Conservation (phyloP, 164 flowering plant species). For the Liquidambar formosana region DNA sequence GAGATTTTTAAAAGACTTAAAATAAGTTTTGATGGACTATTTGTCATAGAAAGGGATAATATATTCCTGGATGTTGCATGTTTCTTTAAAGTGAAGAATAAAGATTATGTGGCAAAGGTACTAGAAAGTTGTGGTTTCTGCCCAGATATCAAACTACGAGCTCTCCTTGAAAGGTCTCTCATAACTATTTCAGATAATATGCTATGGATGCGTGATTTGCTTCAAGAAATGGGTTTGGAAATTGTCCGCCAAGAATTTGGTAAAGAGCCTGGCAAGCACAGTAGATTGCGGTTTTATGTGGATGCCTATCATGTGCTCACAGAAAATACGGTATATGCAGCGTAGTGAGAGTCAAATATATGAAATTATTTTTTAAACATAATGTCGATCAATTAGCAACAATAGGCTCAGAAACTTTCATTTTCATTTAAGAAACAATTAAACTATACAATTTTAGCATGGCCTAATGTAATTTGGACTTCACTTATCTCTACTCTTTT, state of each 20-base stretch:
- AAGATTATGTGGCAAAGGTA: not conserved
- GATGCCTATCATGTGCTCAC: not conserved
- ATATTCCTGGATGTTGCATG: too few species aligned
- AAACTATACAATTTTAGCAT: too few species aligned
- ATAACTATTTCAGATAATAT: too few species aligned
- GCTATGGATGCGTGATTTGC: not conserved
- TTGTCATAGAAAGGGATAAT: not conserved
- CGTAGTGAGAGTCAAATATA: not conserved
- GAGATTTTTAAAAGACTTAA: not conserved
- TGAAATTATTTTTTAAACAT: not conserved
- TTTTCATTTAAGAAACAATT: too few species aligned
- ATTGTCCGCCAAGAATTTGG: not conserved
- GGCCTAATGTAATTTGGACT: not conserved
- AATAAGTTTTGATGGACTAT: not conserved
- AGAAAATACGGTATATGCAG: too few species aligned
- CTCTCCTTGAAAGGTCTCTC: not conserved
- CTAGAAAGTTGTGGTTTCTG: not conserved
- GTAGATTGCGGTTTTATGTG: too few species aligned
- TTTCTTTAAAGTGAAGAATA: not conserved
- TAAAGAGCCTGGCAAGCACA: not conserved
- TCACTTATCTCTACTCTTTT: not conserved
- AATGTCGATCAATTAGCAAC: too few species aligned
- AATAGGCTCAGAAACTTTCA: too few species aligned
- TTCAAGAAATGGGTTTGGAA: not conserved
- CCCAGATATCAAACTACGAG: not conserved